Conservation (phyloP, 2,329 filamentous ascomycete genomes). For the Drechslerella dactyloides region DNA sequence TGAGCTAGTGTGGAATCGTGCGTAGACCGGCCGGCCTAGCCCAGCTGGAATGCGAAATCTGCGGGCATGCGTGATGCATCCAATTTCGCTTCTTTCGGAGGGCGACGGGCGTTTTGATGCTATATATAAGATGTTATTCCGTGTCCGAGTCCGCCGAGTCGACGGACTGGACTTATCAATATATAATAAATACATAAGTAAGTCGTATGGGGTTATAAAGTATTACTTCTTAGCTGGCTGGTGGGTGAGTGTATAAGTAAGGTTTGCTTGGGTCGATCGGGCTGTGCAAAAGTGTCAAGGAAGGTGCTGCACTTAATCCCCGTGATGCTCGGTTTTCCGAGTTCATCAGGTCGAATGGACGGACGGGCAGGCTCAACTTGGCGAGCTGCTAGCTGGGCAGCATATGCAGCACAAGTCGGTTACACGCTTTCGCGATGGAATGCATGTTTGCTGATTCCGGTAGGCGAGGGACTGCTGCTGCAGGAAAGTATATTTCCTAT, state of each 20-base stretch:
- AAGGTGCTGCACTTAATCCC: background rate
- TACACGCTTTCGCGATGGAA: no score
- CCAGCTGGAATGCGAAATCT: background rate
- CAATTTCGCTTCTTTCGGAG: conserved; percentile 41
- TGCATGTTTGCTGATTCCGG: background rate
- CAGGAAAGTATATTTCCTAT: background rate
- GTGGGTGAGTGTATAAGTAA: no score
- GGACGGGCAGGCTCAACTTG: no score
- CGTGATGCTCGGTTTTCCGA: background rate
- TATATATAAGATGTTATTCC: conserved; percentile 32
- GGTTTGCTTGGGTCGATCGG: no score
- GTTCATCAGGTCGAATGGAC: no score
- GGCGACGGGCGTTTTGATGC: conserved; percentile 44
- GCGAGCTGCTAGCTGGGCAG: no score
- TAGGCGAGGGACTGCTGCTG: background rate
- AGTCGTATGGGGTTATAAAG: no score
- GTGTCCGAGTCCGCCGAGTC: background rate
- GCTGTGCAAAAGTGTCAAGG: no score
- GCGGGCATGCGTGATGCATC: background rate
- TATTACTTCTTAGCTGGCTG: no score
- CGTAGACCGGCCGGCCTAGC: background rate
- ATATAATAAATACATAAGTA: no score
- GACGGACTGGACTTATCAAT: background rate
- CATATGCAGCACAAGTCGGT: no score
- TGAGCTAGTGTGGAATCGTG: background rate